Evolutionary conservation across 202 grass and related monocot genomes (phyloP).

Genomic region (Cymbopogon flexuosus): DNA sequence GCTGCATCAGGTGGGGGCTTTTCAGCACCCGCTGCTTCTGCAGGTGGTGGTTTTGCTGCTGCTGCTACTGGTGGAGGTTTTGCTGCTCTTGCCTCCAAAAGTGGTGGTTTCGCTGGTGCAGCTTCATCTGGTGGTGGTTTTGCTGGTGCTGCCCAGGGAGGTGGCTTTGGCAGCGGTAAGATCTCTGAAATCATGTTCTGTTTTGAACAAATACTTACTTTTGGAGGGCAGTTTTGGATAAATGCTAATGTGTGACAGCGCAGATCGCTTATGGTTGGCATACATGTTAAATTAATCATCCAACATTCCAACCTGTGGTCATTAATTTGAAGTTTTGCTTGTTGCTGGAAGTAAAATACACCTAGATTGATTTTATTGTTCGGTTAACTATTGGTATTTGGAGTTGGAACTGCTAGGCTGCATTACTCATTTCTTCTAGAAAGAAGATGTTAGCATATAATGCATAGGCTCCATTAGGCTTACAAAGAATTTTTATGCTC

Average conservation of each 20-base stretch:
- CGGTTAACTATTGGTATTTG: not conserved
- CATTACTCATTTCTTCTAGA: not conserved
- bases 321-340: conserved; percentile 14
- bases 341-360: not conserved
- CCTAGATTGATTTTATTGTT: not conserved
- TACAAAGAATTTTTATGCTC: not conserved
- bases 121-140: conserved; percentile 50
- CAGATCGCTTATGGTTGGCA: not conserved
- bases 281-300: not conserved
- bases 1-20: conserved; percentile 66
- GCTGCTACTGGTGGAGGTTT: conserved; percentile 48
- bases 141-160: not conserved
- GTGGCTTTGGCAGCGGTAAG: conserved; percentile 51
- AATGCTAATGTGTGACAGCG: not conserved
- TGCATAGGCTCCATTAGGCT: not conserved
- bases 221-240: not conserved
- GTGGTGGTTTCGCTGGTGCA: conserved; percentile 46
- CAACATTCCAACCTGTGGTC: not conserved
- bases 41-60: conserved; percentile 48
- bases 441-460: not conserved
- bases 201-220: not conserved
- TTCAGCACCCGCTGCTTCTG: conserved; percentile 42
- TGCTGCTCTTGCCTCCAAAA: conserved; percentile 57
- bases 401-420: conserved; percentile 11
- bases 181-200: conserved; percentile 14